These are phyloP conservation scores for Discostella pseudostelligera DNA, from an alignment of 108 stramenopile species.

Conservation along the genomic window DNA sequence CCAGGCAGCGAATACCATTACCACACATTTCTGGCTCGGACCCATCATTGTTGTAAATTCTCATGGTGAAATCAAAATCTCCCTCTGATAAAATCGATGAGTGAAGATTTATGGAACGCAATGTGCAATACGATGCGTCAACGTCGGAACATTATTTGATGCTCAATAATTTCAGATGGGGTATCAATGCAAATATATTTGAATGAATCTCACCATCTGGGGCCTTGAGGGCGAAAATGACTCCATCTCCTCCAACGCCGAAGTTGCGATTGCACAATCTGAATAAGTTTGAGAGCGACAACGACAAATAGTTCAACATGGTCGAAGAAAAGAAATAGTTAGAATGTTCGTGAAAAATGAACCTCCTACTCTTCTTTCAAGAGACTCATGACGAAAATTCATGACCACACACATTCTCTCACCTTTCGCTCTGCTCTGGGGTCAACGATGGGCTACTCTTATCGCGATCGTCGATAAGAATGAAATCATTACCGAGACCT, in stretches of 20 bases:
- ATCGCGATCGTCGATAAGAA: conserved; percentile 94
- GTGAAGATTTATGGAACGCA: neutral
- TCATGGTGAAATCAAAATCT: conserved; percentile 92
- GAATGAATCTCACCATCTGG: conserved; percentile 46
- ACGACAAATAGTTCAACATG: too few species aligned
- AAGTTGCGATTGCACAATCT: conserved; percentile 91
- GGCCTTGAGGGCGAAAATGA: conserved; percentile 94
- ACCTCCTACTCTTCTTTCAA: too few species aligned
- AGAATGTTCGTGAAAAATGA: too few species aligned
- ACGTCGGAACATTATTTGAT: too few species aligned
- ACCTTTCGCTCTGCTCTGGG: conserved; percentile 75
- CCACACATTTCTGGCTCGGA: conserved; percentile 99
- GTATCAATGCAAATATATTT: neutral
- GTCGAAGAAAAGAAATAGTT: too few species aligned
- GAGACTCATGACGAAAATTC: too few species aligned
- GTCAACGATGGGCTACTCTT: conserved; percentile 72
- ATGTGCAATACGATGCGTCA: too few species aligned
- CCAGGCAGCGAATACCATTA: conserved; percentile 97
- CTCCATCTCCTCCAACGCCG: conserved; percentile 96
- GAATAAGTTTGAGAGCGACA: too few species aligned
- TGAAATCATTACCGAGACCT: conserved; percentile 99
- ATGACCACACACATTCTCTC: neutral
- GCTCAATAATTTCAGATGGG: neutral
- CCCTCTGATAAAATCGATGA: conserved; percentile 26
- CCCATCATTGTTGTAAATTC: conserved; percentile 96